Evolutionary conservation across 306 rosid genomes (phyloP).

Genomic region (Lathyrus sativus): DNA sequence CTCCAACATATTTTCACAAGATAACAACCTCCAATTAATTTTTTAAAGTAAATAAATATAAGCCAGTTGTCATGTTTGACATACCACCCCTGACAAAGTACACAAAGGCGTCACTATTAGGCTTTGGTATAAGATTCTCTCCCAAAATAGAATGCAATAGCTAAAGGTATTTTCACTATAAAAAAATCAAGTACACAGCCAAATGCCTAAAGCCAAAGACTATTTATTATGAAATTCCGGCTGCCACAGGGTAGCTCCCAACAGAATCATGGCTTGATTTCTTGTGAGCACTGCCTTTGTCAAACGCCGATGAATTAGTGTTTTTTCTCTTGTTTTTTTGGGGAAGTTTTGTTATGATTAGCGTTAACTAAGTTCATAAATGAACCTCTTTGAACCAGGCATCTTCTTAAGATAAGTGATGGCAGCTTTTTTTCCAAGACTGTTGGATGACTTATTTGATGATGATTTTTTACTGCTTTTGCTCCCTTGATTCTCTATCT

Average conservation of each 20-base stretch:
- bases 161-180: too few relatives aligned
- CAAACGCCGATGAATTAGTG: conserved; percentile 42
- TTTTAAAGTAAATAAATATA: too few relatives aligned
- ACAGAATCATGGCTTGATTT: conserved; percentile 53
- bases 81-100: too few relatives aligned
- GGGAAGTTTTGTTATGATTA: conserved; percentile 37
- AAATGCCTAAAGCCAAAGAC: conserved; percentile 33
- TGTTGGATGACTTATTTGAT: conserved; percentile 35
- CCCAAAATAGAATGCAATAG: too few relatives aligned
- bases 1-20: too few relatives aligned
- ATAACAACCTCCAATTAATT: too few relatives aligned
- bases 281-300: conserved; percentile 41
- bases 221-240: conserved; percentile 47
- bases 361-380: conserved; percentile 32
- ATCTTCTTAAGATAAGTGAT: conserved; percentile 48
- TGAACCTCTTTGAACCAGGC: conserved; percentile 42
- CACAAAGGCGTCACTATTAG: too few relatives aligned
- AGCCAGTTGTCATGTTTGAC: too few relatives aligned
- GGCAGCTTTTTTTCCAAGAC: conserved; percentile 54
- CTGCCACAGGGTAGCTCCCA: conserved; percentile 43
- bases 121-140: too few relatives aligned
- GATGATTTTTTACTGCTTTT: conserved; percentile 35
- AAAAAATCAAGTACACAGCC: conserved; percentile 6
- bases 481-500: conserved; percentile 38
- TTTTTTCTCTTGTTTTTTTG: conserved; percentile 59